phyloP scores from a whole-genome alignment of 495 filamentous ascomycete species.

The Baudoinia panamericana region DNA sequence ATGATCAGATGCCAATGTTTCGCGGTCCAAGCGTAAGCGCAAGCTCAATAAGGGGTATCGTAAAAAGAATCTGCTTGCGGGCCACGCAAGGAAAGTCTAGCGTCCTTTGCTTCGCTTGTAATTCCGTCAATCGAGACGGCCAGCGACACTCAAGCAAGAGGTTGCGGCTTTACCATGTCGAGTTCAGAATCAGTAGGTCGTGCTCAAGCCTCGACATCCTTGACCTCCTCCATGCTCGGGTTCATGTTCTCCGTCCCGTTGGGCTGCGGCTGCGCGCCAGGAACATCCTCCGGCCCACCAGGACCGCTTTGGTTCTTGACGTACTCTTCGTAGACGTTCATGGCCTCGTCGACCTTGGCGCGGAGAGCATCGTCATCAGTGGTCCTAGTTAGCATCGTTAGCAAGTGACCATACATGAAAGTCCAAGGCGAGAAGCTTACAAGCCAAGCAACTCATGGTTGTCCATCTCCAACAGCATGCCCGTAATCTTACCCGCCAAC shows the following conservation, averaged over 20 bases:
- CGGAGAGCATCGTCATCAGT: conserved; percentile 81
- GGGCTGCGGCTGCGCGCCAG: conserved; percentile 1
- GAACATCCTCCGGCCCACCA: conserved; percentile 20
- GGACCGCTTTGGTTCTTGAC: conserved; percentile 60
- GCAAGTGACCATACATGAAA: conserved; percentile 8
- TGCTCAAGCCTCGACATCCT: conserved; percentile 16
- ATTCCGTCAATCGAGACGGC: no score
- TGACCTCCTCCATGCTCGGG: conserved; percentile 16
- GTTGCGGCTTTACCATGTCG: no score
- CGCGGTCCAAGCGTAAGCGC: no score
- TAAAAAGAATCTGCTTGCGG: no score
- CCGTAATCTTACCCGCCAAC: conserved; percentile 96
- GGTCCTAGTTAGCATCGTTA: conserved; percentile 45
- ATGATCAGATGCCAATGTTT: no score
- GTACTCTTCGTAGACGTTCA: conserved; percentile 96
- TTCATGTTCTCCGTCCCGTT: conserved; percentile 21
- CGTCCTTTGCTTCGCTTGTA: no score
- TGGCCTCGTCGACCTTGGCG: conserved; percentile 90
- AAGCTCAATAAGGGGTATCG: no score
- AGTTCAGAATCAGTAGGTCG: no score
- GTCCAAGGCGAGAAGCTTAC: conserved; percentile 48
- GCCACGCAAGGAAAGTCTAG: no score
- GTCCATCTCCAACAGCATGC: conserved; percentile 99
- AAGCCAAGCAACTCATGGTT: conserved; percentile 82
- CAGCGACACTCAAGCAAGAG: no score